Base-by-base conservation (phyloP, 345 rosid genomes). In the Acer negundo region DNA sequence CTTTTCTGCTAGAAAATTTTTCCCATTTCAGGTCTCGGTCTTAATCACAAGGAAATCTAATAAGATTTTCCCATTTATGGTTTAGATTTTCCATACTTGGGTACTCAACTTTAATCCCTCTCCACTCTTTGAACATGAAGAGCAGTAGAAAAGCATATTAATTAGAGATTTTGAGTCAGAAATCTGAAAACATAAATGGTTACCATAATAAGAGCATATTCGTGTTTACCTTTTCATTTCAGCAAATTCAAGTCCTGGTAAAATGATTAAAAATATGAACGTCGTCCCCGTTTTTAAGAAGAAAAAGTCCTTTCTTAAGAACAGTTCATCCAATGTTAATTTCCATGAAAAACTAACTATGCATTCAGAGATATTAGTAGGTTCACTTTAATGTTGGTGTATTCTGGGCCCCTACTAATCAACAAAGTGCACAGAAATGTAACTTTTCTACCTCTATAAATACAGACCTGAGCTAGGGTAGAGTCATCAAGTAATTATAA, bases 361-460 rank as follows among this genome's bases (percentile, higher is more conserved):
- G 56, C 35, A 55, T 55, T n/a, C 7, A 6, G 49, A 49, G 38
- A 24, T 15, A 20, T 31, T 38, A 51, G 11, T 42, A 42, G 46
- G 44, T 19, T 71, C 10, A 53, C 62, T 58, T 17, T 23, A 49
- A 51, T 26, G 28, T 42, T 7, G 66, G 77, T 53, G 80, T 82
- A 35, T 35, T 47, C 40, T 26, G 75, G 82, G 69, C 59, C 58
- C 74, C 83, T 28, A 28, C 59, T 38, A 62, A 42, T 73, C 70
- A 35, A n/a, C 35, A 53, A 67, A 56, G 61, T 42, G 76, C 59
- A 49, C 6, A 44, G 42, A 53, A 12, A 22, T 42, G 28, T 44
- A 31, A 42, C 23, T 7, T 73, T 74, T 22, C 38, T 35, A 26
- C 49, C 24, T 65, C 84, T 82, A 86, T 84, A 86, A 86, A 86